Conservation (phyloP, 768 basidiomycete species). For the Suillus tomentosus region DNA sequence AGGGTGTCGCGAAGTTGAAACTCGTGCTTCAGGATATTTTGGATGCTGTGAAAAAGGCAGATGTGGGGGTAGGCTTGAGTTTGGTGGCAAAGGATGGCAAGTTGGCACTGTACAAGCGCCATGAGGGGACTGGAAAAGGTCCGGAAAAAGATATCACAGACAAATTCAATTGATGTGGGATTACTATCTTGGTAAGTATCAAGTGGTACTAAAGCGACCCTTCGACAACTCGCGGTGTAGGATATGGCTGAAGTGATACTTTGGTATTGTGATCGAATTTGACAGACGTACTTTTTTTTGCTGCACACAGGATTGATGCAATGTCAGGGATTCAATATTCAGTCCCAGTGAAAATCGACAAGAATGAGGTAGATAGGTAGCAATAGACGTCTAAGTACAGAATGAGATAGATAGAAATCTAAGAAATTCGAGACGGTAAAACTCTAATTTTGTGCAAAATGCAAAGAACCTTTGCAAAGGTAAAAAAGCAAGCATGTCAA, state of each 20-base stretch:
- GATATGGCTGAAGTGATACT: background rate
- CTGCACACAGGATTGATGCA: background rate
- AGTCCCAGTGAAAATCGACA: no score
- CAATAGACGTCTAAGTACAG: no score
- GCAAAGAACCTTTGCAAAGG: no score
- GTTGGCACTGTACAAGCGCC: slow-evolving; percentile 54
- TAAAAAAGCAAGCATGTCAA: no score
- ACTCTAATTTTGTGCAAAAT: no score
- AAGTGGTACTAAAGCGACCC: background rate
- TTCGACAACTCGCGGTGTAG: background rate
- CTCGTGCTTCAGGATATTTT: slow-evolving; percentile 40
- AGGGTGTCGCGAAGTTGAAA: slow-evolving; percentile 30
- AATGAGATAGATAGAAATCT: no score
- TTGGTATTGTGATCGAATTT: background rate
- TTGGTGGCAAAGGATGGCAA: slow-evolving; percentile 49
- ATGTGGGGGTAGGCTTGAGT: slow-evolving; percentile 52
- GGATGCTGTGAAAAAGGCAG: slow-evolving; percentile 51
- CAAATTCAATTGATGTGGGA: slow-evolving; percentile 20
- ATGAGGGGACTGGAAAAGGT: slow-evolving; percentile 24
- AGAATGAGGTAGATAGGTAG: no score
- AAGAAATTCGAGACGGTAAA: no score
- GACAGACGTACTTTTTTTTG: background rate
- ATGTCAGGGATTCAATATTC: background rate
- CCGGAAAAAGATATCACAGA: slow-evolving; percentile 23
- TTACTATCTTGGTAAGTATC: background rate